Percentiles rank a stretch among this genome's conserved stretches.
These are phyloP conservation scores for Huntiella decipiens DNA, from an alignment of 2,329 filamentous ascomycete species.

Conservation along the genomic window DNA sequence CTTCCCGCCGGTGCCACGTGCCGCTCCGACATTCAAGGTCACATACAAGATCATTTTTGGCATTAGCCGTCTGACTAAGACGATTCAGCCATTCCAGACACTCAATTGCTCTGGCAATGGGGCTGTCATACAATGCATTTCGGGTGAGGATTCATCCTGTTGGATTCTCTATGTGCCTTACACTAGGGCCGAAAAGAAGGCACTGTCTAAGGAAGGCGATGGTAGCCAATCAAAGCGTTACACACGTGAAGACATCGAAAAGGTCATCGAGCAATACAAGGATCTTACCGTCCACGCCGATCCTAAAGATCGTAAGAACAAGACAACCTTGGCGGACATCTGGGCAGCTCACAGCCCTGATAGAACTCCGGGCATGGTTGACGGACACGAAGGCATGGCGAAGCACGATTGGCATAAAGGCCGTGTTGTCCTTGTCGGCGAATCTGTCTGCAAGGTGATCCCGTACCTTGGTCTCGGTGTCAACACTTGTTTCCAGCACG, in stretches of 20 bases:
- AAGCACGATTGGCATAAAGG: slow-evolving; percentile 16
- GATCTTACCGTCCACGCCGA: neutral
- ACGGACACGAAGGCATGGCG: slow-evolving; percentile 18
- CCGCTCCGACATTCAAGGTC: neutral
- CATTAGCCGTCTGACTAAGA: neutral
- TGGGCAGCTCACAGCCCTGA: slow-evolving; percentile 1
- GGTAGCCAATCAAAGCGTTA: neutral
- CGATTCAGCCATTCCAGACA: neutral
- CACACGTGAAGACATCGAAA: neutral
- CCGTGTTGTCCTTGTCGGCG: slow-evolving; percentile 18
- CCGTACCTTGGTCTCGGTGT: slow-evolving; percentile 18
- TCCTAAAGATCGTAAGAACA: neutral
- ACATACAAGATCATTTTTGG: slow-evolving; percentile 1
- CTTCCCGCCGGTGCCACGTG: neutral
- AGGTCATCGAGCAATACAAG: neutral
- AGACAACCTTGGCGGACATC: slow-evolving; percentile 1
- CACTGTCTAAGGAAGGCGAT: neutral
- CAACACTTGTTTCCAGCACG: slow-evolving; percentile 18
- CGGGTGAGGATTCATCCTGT: neutral
- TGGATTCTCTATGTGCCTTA: slow-evolving; percentile 7
- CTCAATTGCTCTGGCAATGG: neutral
- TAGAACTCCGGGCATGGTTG: slow-evolving; percentile 13
- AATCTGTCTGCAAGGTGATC: slow-evolving; percentile 19
- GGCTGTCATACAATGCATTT: neutral
- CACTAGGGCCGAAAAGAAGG: neutral